Evolutionary conservation across 2,329 filamentous ascomycete species (phyloP), one percentile per base, ranked within the genome.

Genomic region (Aspergillus viridinutans): DNA sequence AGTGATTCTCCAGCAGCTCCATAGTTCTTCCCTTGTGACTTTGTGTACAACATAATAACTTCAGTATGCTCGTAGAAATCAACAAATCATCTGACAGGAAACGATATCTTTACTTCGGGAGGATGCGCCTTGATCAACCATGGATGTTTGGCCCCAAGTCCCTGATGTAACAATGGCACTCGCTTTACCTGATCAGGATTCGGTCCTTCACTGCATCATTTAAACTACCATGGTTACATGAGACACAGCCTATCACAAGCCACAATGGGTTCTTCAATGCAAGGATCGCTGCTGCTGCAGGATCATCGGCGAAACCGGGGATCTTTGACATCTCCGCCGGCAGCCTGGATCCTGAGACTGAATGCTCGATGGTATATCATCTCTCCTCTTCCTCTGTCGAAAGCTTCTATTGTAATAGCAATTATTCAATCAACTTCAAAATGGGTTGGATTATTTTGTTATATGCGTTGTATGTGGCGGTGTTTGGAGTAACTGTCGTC

Each of bases 401-500:
- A 23, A 17, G 32, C 32, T 38, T 17, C 7, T 5, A 7, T 7
- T 17, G 32, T 35, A 14, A 17, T 6, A 5, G 6, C 32, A 17
- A 35, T 17, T 35, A 35, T 17, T 35, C 14, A 17, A 35, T 17
- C 14, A 17, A 17, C 1, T 35, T 6, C 32, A 35, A 17, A 35
- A 35, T 35, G 32, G 4, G 6, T 17, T 35, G 12, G 32, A 6
- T 35, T 5, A 35, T 35, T 14, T 5, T 12, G 32, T 17, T 35
- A 3, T 17, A 14, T 23, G 20, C 8, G 4, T 12, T 21, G 14
- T 47, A 14, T 47, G 40, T n/a, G 17, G 40, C 43, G 5, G 10
- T 17, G 3, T 23, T 14, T 3, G 43, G 21, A 14, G 7, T 10
- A 25, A n/a, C 49, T 4, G 61, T 68, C 14, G 61, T 70, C 4